These are phyloP conservation scores for Samsoniella hepiali DNA, from an alignment of 2,329 filamentous ascomycete species.

Conservation along the genomic window DNA sequence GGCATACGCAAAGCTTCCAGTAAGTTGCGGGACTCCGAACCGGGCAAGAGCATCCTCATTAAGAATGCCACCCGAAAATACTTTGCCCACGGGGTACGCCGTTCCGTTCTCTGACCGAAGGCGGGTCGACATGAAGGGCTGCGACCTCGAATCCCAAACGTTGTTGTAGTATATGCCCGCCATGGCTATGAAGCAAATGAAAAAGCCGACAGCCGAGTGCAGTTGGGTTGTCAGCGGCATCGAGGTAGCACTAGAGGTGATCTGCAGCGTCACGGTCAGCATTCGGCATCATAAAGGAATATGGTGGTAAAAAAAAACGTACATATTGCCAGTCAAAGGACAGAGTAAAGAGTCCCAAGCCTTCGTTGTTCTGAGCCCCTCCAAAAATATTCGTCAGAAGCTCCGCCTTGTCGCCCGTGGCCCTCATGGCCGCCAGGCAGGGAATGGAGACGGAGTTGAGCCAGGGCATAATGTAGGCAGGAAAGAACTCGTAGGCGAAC, in stretches of 20 bases:
- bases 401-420: constrained; percentile 43
- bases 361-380: constrained; percentile 50
- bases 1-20: constrained; percentile 48
- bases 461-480: constrained; percentile 54
- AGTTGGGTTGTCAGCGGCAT: constrained; percentile 50
- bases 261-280: constrained; percentile 31
- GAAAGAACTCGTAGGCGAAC: constrained; percentile 50
- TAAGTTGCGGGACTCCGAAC: constrained; percentile 46
- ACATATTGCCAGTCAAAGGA: constrained; percentile 56
- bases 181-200: constrained; percentile 49
- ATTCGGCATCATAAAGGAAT: no score
- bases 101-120: constrained; percentile 40
- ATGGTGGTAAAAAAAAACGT: constrained; percentile 29
- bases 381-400: constrained; percentile 49
- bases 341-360: constrained; percentile 46
- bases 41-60: constrained; percentile 38
- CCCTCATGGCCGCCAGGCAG: constrained; percentile 50
- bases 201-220: constrained; percentile 44
- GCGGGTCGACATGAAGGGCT: constrained; percentile 54
- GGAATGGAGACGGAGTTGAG: constrained; percentile 53
- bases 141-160: constrained; percentile 42
- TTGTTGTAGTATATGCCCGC: constrained; percentile 50
- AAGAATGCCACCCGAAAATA: constrained; percentile 42
- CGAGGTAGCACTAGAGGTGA: constrained; percentile 51
- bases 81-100: constrained; percentile 37